Percentiles rank a stretch among this genome's conserved stretches.
Evolutionary conservation across 495 filamentous ascomycete genomes (phyloP).

Genomic region (Talaromyces adpressus): DNA sequence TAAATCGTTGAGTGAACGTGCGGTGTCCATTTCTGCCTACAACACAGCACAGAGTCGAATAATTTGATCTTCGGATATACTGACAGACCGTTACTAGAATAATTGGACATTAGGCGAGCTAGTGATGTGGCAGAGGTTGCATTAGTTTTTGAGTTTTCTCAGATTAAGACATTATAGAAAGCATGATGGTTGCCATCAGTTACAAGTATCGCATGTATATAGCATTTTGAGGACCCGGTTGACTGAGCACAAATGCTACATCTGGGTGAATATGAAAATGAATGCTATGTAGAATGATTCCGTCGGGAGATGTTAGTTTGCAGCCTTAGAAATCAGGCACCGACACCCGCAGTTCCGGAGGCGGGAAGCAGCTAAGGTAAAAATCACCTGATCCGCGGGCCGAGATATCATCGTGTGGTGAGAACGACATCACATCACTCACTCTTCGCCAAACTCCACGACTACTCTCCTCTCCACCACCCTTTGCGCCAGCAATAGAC

Average conservation of each 20-base stretch:
- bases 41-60: background rate
- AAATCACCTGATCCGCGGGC: slow-evolving; percentile 10
- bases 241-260: background rate
- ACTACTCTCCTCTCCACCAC: background rate
- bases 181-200: too few species aligned
- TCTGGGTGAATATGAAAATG: background rate
- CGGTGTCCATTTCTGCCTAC: background rate
- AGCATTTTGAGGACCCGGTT: background rate
- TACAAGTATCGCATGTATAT: background rate
- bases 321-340: background rate
- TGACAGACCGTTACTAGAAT: background rate
- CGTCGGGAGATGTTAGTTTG: background rate
- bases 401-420: slow-evolving; percentile 9
- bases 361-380: background rate
- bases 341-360: background rate
- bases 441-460: background rate
- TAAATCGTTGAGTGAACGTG: background rate
- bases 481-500: background rate
- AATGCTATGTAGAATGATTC: background rate
- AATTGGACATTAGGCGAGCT: background rate
- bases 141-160: too few species aligned
- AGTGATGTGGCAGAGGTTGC: too few species aligned
- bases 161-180: too few species aligned
- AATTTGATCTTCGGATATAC: background rate
- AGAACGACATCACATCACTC: background rate